These are phyloP conservation scores for Pythium rhizo-oryzae DNA, from an alignment of 352 stramenopile genomes.

Conservation along the genomic window DNA sequence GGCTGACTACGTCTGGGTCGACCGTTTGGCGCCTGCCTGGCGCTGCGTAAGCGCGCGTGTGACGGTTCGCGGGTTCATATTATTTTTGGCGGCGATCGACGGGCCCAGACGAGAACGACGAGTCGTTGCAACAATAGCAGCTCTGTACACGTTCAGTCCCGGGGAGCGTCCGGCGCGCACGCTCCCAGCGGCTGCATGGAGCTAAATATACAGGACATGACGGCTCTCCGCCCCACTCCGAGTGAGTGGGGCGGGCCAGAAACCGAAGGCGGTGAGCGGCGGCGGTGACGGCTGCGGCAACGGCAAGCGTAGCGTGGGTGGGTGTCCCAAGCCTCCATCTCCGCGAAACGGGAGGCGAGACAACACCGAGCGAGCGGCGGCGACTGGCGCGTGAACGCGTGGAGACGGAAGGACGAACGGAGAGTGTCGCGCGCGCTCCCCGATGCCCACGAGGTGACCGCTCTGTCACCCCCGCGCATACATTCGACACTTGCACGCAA, in stretches of 20 bases:
- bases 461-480: background rate
- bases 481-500: background rate
- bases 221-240: background rate
- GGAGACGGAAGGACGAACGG: background rate
- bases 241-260: slow-evolving; percentile 9
- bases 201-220: background rate
- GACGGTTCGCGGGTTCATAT: background rate
- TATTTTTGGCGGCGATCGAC: background rate
- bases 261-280: slow-evolving; percentile 22
- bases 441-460: slow-evolving; percentile 7
- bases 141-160: too few species aligned
- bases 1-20: background rate
- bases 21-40: too few species aligned
- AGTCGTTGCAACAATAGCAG: slow-evolving; percentile 1
- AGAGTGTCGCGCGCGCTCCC: background rate
- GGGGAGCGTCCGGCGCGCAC: too few species aligned
- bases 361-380: background rate
- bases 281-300: background rate
- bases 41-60: background rate
- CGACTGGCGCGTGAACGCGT: too few species aligned
- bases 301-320: background rate
- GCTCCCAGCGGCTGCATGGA: too few species aligned
- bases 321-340: background rate
- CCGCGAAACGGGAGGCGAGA: background rate
- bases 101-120: too few species aligned